A percentile compares a stretch with the other conserved stretches of the same genome.
Evolutionary conservation across 306 rosid genomes (phyloP).

Genomic region (Carpinus viminea): DNA sequence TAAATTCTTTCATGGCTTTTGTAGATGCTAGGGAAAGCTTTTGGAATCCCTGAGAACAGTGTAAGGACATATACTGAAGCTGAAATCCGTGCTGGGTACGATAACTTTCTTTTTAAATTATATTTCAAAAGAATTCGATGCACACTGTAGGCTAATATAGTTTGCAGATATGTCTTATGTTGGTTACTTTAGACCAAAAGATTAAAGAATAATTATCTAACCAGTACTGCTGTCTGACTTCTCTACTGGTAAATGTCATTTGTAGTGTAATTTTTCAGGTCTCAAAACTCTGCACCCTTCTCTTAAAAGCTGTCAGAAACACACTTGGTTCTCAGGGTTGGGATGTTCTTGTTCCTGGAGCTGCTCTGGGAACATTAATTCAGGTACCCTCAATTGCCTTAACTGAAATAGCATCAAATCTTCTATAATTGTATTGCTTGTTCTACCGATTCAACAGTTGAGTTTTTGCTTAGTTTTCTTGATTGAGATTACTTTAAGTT

Average conservation of each 20-base stretch:
- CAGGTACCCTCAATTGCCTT: constrained; percentile 54
- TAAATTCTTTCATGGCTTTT: constrained; percentile 23
- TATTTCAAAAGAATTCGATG: constrained; percentile 7
- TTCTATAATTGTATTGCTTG: not conserved
- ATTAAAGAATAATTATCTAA: constrained; percentile 15
- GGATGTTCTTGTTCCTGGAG: constrained; percentile 97
- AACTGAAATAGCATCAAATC: not conserved
- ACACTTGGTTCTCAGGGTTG: constrained; percentile 90
- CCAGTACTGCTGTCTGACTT: constrained; percentile 31
- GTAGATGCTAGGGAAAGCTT: constrained; percentile 84
- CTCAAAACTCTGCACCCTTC: constrained; percentile 84
- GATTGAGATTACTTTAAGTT: not conserved
- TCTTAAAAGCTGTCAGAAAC: constrained; percentile 82
- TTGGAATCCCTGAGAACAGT: constrained; percentile 86
- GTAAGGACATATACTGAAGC: constrained; percentile 90
- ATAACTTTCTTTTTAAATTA: constrained; percentile 9
- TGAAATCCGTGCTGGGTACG: constrained; percentile 94
- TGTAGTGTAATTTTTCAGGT: constrained; percentile 94
- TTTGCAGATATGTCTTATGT: constrained; percentile 21
- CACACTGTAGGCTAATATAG: constrained; percentile 12
- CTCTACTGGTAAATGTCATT: constrained; percentile 24
- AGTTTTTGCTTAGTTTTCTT: not conserved
- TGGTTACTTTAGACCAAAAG: constrained; percentile 18
- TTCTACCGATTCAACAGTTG: not conserved
- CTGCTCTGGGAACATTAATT: constrained; percentile 73